Conservation (phyloP, 257 asterid species). For the Solanum dulcamara region DNA sequence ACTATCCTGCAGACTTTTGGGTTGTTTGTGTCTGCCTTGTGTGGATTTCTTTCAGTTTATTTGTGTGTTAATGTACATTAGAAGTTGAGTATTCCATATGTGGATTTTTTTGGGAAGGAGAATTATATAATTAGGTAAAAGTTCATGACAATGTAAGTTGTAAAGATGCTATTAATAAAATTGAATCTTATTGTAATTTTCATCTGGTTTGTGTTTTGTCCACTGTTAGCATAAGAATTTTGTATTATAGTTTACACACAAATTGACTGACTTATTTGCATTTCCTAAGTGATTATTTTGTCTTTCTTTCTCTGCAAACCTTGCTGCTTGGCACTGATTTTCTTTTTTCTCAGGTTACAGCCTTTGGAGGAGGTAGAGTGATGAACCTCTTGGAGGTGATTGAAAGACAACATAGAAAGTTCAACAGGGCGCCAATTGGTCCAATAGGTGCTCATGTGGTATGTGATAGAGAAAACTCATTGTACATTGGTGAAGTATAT, state of each 20-base stretch:
- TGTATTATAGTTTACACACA: not conserved
- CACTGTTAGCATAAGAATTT: not conserved
- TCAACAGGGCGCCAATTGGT: slow-evolving; percentile 81
- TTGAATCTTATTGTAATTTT: not conserved
- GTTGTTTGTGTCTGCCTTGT: not conserved
- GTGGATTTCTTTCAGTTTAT: not conserved
- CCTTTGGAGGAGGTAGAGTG: slow-evolving; percentile 81
- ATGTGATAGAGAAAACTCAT: slow-evolving; percentile 8
- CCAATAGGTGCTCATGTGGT: slow-evolving; percentile 97
- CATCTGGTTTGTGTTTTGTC: not conserved
- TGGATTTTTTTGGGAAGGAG: not conserved
- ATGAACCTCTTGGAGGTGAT: slow-evolving; percentile 55
- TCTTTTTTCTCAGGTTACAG: slow-evolving; percentile 55
- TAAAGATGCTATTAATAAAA: not conserved
- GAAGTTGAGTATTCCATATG: not conserved
- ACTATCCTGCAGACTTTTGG: not conserved
- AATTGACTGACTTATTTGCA: not conserved
- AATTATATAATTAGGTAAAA: not conserved
- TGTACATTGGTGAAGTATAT: not conserved
- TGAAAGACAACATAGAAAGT: slow-evolving; percentile 58
- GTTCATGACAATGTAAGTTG: not conserved
- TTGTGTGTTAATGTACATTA: not conserved
- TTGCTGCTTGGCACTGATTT: not conserved
- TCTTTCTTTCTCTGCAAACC: not conserved
- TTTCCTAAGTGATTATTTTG: not conserved